Evolutionary conservation across 2,329 filamentous ascomycete species (phyloP).

Genomic region (Emergomyces orientalis): DNA sequence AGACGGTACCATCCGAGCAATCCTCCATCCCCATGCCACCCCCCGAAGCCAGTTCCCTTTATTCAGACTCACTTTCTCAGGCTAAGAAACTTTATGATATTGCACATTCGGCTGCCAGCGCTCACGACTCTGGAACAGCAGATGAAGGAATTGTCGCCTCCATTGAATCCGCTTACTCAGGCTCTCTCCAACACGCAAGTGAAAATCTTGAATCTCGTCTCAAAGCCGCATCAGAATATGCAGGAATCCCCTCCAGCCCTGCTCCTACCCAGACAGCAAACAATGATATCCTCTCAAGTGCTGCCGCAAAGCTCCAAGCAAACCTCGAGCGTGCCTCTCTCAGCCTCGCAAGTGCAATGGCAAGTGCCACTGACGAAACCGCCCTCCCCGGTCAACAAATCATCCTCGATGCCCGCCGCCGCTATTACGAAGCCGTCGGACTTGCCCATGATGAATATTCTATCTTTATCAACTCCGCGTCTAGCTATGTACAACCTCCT

Average conservation of each 20-base stretch:
- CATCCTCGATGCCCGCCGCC: slow-evolving; percentile 52
- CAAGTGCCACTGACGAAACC: slow-evolving; percentile 47
- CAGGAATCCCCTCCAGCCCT: not conserved
- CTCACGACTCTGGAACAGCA: not conserved
- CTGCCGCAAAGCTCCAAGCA: slow-evolving; percentile 59
- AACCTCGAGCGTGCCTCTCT: slow-evolving; percentile 62
- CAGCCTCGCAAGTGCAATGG: slow-evolving; percentile 60
- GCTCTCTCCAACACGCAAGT: not conserved
- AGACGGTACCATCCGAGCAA: not conserved
- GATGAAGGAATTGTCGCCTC: not conserved
- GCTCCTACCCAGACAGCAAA: slow-evolving; percentile 18
- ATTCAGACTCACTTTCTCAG: not conserved
- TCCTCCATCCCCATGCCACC: slow-evolving; percentile 1
- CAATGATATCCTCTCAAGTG: slow-evolving; percentile 55
- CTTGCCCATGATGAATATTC: slow-evolving; percentile 70
- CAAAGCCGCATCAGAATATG: slow-evolving; percentile 1
- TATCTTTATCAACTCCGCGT: slow-evolving; percentile 63
- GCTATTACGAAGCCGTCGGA: slow-evolving; percentile 71
- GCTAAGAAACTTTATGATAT: not conserved
- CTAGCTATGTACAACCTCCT: slow-evolving; percentile 38
- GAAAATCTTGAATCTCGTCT: slow-evolving; percentile 5
- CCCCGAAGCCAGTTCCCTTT: slow-evolving; percentile 1
- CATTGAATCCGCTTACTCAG: slow-evolving; percentile 4
- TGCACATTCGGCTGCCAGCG: not conserved
- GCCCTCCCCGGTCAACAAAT: slow-evolving; percentile 49